phyloP scores from a whole-genome alignment of 2,329 filamentous ascomycete genomes.

The Aspergillus carbonarius region DNA sequence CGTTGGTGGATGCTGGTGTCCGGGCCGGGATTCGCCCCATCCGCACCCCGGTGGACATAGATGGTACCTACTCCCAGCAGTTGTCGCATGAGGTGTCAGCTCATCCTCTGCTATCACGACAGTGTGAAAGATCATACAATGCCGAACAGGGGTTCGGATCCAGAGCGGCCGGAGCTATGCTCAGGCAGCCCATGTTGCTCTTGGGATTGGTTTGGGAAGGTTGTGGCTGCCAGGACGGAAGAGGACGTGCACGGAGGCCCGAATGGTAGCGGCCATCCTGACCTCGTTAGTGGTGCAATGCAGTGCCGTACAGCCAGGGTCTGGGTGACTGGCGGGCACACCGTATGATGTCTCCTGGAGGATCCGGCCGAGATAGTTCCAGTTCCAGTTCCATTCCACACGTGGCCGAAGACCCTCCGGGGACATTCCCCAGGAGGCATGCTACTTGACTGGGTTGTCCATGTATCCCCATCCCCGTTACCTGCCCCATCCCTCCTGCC shows the following conservation, averaged over 20 bases:
- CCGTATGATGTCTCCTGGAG: not conserved
- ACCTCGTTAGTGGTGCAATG: not conserved
- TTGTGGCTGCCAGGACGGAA: not conserved
- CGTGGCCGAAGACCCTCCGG: not conserved
- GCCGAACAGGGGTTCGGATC: not conserved
- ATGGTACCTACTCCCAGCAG: not conserved
- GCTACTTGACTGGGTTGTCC: not conserved
- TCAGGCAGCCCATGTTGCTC: not conserved
- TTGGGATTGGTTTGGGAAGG: not conserved
- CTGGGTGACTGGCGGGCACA: not conserved
- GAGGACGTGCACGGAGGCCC: not conserved
- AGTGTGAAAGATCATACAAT: not conserved
- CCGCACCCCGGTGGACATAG: not conserved
- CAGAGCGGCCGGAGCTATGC: not conserved
- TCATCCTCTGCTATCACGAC: not conserved
- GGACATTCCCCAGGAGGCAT: not conserved
- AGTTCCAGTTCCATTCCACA: not conserved
- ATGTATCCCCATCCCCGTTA: not conserved
- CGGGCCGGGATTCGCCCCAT: not conserved
- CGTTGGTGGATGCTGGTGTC: not conserved
- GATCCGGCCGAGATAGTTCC: not conserved
- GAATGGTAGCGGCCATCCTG: not conserved
- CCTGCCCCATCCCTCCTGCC: not conserved
- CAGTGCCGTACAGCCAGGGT: not conserved
- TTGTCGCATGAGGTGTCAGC: not conserved